phyloP scores from a whole-genome alignment of 371 early-diverging fungal species.

The Actinomucor elegans region DNA sequence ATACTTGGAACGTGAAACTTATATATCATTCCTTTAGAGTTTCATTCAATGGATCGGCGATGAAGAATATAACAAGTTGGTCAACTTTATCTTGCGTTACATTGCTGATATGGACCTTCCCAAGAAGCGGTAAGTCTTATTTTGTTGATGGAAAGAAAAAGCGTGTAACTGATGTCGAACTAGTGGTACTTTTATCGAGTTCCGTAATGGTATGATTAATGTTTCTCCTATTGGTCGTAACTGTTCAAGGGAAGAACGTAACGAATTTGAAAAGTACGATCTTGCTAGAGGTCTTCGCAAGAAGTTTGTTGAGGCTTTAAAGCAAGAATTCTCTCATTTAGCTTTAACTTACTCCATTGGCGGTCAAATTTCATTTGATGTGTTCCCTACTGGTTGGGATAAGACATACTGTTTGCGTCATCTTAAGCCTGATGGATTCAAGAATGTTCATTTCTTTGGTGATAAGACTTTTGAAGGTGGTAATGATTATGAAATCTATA shows the following conservation, averaged over 20 bases:
- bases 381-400: conserved; percentile 99
- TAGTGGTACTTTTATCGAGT: conserved; percentile 99
- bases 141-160: neutral
- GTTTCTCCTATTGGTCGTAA: conserved; percentile 99
- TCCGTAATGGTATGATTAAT: conserved; percentile 99
- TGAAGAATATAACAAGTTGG: conserved; percentile 92
- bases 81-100: conserved; percentile 91
- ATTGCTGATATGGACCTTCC: conserved; percentile 97
- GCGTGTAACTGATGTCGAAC: neutral
- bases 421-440: conserved; percentile 86
- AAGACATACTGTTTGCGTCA: conserved; percentile 99
- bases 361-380: conserved; percentile 99
- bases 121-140: conserved; percentile 77
- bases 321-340: conserved; percentile 86
- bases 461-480: conserved; percentile 99
- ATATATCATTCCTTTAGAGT: conserved; percentile 63
- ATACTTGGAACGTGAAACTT: no score
- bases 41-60: conserved; percentile 97
- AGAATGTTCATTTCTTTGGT: conserved; percentile 98
- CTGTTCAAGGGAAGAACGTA: conserved; percentile 93
- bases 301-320: conserved; percentile 86
- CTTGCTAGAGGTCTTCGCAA: conserved; percentile 78
- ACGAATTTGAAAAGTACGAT: conserved; percentile 94
- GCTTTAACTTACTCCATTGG: conserved; percentile 97
- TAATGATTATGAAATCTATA: conserved; percentile 99